Evolutionary conservation across 1,284 basidiomycete genomes (phyloP).

Genomic region (Cutaneotrichosporon sp.): DNA sequence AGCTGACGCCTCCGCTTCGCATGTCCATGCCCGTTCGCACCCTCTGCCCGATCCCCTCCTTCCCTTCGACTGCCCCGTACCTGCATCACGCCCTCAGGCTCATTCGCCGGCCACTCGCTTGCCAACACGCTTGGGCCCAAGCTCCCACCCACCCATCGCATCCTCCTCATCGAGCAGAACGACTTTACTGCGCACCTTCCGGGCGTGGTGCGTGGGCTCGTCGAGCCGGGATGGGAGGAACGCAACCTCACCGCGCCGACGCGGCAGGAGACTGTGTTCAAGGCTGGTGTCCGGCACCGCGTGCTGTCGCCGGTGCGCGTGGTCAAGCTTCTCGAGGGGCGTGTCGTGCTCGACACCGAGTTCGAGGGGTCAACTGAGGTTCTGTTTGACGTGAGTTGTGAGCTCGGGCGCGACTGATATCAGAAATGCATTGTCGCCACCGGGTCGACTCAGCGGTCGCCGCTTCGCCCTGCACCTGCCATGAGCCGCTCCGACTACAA

Average conservation of each 20-base stretch:
- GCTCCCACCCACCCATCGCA: slow-evolving; percentile 10
- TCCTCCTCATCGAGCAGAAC: slow-evolving; percentile 16
- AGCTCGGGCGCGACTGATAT: neutral
- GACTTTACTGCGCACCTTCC: slow-evolving; percentile 51
- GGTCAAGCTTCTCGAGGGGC: slow-evolving; percentile 38
- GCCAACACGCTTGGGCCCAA: slow-evolving; percentile 10
- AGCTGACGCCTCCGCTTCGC: too few relatives aligned
- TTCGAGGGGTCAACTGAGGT: slow-evolving; percentile 48
- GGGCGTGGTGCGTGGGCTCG: slow-evolving; percentile 50
- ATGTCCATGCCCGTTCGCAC: too few relatives aligned
- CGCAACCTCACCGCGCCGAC: slow-evolving; percentile 38
- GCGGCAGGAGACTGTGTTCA: slow-evolving; percentile 42
- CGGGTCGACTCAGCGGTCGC: slow-evolving; percentile 43
- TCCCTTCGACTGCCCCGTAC: too few relatives aligned
- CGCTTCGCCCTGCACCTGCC: slow-evolving; percentile 33
- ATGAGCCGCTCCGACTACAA: slow-evolving; percentile 19
- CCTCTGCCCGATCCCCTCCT: too few relatives aligned
- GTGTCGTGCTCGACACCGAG: slow-evolving; percentile 45
- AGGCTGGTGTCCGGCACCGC: slow-evolving; percentile 30
- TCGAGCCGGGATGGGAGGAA: slow-evolving; percentile 52
- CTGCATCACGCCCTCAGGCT: neutral
- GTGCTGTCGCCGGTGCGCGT: slow-evolving; percentile 45
- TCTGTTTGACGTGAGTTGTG: slow-evolving; percentile 42
- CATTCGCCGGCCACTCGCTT: slow-evolving; percentile 18
- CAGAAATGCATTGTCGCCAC: slow-evolving; percentile 48